Evolutionary conservation across 139 green algal genomes (phyloP), one percentile per base, ranked within the genome.

Genomic region (Closterium sp.): DNA sequence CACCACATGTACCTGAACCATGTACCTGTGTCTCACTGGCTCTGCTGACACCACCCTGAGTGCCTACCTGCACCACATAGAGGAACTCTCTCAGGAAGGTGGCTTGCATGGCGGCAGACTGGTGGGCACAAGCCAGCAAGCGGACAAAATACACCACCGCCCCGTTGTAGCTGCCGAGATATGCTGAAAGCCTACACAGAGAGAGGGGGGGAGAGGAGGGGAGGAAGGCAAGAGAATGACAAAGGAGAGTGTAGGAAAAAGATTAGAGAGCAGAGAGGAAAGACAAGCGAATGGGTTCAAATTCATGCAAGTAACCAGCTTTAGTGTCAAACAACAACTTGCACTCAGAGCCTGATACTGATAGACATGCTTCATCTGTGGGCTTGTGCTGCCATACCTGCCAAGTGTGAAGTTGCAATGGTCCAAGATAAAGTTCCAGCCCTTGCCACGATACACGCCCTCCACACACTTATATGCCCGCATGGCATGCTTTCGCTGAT

Each of bases 381-480:
- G 70, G 38, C 17, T 79, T 79, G 62, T 79, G 62, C 62, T 2
- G 62, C 62, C 17, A 22, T 95, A 96, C 91, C 95, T 96, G 30
- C 97, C 97, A 86, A 99, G 95, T 30, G 96, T 94, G 62, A 98
- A 97, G 86, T 97, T 93, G 31, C 99, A 94, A 95, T 99, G 97
- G 96, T 99, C 97, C 91, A 97, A 95, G 21, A 99, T 97, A 90
- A 96, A 94, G 19, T 86, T 90, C 97, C 97, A 99, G 2, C 87
- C 62, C 85, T 91, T 91, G 22, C 96, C 95, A 9, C 85, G 9
- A 91, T 99, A 99, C 34, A 97, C 92, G 2, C 89, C 91, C 87
- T 97, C 85, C 62, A 97, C 97, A 90, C 97, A 95, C 94, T 90
- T 95, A 96, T 99, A 99, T 5, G 94, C 96, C 24, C 96, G 95